phyloP scores from a whole-genome alignment of 2,329 filamentous ascomycete species.

The Lasiodiplodia sp. region DNA sequence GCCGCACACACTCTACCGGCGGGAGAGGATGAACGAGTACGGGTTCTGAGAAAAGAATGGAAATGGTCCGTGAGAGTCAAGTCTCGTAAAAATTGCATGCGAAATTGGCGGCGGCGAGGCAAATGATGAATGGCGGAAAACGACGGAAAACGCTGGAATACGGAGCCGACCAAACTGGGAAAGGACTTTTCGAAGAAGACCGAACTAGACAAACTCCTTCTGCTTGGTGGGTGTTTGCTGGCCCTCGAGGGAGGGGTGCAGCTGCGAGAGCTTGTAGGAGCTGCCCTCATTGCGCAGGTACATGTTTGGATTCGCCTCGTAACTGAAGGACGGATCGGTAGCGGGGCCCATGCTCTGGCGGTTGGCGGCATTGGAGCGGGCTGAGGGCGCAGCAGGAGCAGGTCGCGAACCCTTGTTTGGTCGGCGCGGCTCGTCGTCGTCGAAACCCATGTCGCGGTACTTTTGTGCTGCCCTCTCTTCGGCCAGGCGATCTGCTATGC shows the following conservation, averaged over 20 bases:
- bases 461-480: slow-evolving; percentile 10
- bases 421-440: slow-evolving; percentile 14
- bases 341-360: slow-evolving; percentile 14
- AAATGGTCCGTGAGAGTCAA: slow-evolving; percentile 11
- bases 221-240: slow-evolving; percentile 3
- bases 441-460: slow-evolving; percentile 24
- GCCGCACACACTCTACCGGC: neutral
- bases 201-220: slow-evolving; percentile 17
- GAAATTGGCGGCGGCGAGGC: neutral
- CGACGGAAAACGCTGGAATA: slow-evolving; percentile 12
- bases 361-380: neutral
- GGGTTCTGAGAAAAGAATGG: slow-evolving; percentile 2
- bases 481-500: neutral
- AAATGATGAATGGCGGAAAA: neutral
- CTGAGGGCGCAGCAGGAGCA: neutral
- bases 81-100: slow-evolving; percentile 1
- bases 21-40: neutral
- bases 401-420: neutral
- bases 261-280: slow-evolving; percentile 8
- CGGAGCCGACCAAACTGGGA: slow-evolving; percentile 7
- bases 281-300: slow-evolving; percentile 24
- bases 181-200: neutral
- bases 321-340: neutral
- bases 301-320: slow-evolving; percentile 8
- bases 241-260: slow-evolving; percentile 25